These are phyloP conservation scores for Passalora sequoiae DNA, from an alignment of 2,329 filamentous ascomycete species.

Conservation along the genomic window DNA sequence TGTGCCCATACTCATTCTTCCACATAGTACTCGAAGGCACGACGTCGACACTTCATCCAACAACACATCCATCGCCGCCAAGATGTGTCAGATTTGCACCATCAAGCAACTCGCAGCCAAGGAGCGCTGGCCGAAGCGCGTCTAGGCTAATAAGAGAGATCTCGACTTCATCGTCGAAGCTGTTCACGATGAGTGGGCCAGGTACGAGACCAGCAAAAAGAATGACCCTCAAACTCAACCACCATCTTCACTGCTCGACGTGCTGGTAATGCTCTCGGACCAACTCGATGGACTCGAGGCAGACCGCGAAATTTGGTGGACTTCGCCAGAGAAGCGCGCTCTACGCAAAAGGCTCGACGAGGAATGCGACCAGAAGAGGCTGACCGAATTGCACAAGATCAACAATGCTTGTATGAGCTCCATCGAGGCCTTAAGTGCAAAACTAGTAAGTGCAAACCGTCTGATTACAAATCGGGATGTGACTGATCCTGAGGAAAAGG, in stretches of 20 bases:
- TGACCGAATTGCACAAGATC: constrained; percentile 23
- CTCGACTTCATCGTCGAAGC: constrained; percentile 16
- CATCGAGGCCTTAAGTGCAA: constrained; percentile 18
- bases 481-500: too few relatives aligned
- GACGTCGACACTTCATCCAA: neutral
- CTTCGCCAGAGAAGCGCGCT: constrained; percentile 15
- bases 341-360: constrained; percentile 15
- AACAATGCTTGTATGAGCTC: constrained; percentile 16
- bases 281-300: constrained; percentile 15
- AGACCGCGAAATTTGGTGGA: constrained; percentile 21
- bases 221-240: neutral
- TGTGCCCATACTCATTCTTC: too few relatives aligned
- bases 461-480: too few relatives aligned
- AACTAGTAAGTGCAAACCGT: constrained; percentile 7
- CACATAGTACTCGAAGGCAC: neutral
- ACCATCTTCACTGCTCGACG: constrained; percentile 13
- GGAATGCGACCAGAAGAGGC: constrained; percentile 16
- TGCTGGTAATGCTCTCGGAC: constrained; percentile 13
- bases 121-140: constrained; percentile 18
- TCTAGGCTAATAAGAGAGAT: constrained; percentile 14
- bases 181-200: constrained; percentile 15
- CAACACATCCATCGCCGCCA: neutral
- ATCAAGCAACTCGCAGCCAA: constrained; percentile 16
- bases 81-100: constrained; percentile 23
- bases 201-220: constrained; percentile 4